Evolutionary conservation across 2,329 filamentous ascomycete genomes (phyloP), one percentile per base, ranked within the genome.

Genomic region (Pyrenophora teres): DNA sequence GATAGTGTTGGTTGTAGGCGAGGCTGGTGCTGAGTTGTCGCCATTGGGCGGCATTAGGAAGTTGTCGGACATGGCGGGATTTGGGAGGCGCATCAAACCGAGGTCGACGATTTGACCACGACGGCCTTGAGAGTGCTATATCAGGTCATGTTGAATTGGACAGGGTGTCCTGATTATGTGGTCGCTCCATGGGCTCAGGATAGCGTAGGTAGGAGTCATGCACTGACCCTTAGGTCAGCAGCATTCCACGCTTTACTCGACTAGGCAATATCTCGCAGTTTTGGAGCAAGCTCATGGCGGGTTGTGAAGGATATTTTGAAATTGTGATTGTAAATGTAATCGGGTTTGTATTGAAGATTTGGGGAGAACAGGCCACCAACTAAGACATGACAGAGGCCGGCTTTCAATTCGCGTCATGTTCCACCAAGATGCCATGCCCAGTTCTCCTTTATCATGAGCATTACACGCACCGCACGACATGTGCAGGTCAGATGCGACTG

Each of bases 311-410:
- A 23, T 19, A 37, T 37, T 50, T 51, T 7, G 23, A 9, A 6
- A 25, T 30, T 30, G 27, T 10, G 10, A 13, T 41, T 52, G 39
- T 19, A 40, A 41, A 58, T 60, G 43, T 58, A 44, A 48, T 39
- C 41, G 38, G 30, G 52, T 56, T 54, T 40, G 31, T 12, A 48
- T 59, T 57, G 63, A 60, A 62, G 61, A 55, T 70, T 62, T 71
- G 54, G 66, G 68, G 65, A 71, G 41, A 52, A 51, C 53, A 67
- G 69, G 65, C 67, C 63, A 65, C 62, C 65, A 43, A 54, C 66
- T 64, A 62, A 51, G 63, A 60, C 53, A 52, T 58, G 63, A 48
- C 59, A 56, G 56, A 60, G 55, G 59, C 63, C 54, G 62, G 58
- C 52, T 59, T 57, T 48, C 49, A 33, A 45, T 55, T 46, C 49